A percentile compares a stretch with the other conserved stretches of the same genome.
These are phyloP conservation scores for Tolypocladium paradoxum DNA, from an alignment of 2,329 filamentous ascomycete genomes.

Conservation along the genomic window DNA sequence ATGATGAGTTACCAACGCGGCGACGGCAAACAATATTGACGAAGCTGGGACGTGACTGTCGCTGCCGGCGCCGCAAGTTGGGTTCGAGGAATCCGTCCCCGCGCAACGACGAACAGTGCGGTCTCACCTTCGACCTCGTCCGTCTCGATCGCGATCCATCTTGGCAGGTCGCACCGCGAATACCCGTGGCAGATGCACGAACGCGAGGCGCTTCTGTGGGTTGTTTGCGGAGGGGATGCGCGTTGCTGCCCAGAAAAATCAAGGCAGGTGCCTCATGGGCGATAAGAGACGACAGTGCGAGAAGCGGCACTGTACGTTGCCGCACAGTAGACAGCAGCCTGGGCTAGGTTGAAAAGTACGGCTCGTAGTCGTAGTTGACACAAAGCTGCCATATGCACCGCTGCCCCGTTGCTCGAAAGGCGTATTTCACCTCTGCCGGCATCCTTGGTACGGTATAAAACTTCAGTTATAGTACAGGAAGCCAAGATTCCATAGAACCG, in stretches of 20 bases:
- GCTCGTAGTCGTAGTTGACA: too few species aligned
- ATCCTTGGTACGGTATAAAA: too few species aligned
- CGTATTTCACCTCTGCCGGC: not conserved
- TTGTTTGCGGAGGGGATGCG: not conserved
- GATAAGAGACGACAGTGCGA: not conserved
- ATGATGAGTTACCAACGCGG: not conserved
- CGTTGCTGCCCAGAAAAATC: not conserved
- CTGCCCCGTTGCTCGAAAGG: not conserved
- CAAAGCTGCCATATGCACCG: not conserved
- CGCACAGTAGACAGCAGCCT: not conserved
- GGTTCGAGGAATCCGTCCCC: not conserved
- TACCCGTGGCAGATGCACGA: not conserved
- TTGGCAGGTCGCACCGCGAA: not conserved
- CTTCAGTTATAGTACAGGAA: not conserved
- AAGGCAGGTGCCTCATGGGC: not conserved
- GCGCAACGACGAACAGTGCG: too few species aligned
- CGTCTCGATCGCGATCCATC: constrained; percentile 28
- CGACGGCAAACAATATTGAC: too few species aligned
- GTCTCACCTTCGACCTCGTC: constrained; percentile 22
- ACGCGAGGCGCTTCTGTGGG: not conserved
- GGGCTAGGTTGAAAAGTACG: too few species aligned
- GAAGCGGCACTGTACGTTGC: accelerated
- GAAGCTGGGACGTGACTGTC: too few species aligned
- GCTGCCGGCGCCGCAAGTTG: not conserved
- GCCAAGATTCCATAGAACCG: not conserved